Percentiles rank a stretch among this genome's conserved stretches.
These are phyloP conservation scores for Trichoderma asperelloides DNA, from an alignment of 495 filamentous ascomycete species.

Conservation along the genomic window DNA sequence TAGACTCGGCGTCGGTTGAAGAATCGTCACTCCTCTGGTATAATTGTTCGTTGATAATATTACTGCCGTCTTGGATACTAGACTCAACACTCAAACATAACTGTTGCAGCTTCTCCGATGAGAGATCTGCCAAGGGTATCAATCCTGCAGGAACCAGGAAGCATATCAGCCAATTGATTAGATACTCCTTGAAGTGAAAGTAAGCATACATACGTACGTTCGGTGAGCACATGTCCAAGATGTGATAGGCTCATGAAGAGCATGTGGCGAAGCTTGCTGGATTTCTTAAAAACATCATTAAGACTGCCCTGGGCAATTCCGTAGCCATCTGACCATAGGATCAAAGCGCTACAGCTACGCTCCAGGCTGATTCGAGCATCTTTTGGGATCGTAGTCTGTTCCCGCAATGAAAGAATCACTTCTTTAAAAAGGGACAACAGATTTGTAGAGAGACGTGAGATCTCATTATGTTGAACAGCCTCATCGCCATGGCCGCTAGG, in stretches of 20 bases:
- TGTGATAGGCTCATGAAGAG: background rate
- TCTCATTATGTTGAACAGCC: background rate
- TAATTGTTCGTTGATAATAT: background rate
- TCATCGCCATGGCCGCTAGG: background rate
- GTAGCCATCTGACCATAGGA: slow-evolving; percentile 13
- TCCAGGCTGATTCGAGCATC: slow-evolving; percentile 6
- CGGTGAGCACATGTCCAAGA: background rate
- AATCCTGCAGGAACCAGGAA: background rate
- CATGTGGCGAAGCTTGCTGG: background rate
- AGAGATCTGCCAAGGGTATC: background rate
- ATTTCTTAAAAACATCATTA: background rate
- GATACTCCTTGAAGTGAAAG: background rate
- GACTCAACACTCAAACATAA: background rate
- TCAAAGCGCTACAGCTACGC: slow-evolving; percentile 1
- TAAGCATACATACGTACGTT: background rate
- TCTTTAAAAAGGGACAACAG: background rate
- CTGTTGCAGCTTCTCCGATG: background rate
- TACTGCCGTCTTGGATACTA: background rate
- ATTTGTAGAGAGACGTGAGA: background rate
- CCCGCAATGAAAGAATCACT: background rate
- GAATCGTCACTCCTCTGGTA: background rate
- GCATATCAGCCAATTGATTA: background rate
- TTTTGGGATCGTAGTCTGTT: background rate
- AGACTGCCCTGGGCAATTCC: slow-evolving; percentile 8
- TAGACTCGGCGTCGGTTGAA: background rate